These are phyloP conservation scores for Tolypocladium paradoxum DNA, from an alignment of 2,329 filamentous ascomycete species.

Conservation along the genomic window DNA sequence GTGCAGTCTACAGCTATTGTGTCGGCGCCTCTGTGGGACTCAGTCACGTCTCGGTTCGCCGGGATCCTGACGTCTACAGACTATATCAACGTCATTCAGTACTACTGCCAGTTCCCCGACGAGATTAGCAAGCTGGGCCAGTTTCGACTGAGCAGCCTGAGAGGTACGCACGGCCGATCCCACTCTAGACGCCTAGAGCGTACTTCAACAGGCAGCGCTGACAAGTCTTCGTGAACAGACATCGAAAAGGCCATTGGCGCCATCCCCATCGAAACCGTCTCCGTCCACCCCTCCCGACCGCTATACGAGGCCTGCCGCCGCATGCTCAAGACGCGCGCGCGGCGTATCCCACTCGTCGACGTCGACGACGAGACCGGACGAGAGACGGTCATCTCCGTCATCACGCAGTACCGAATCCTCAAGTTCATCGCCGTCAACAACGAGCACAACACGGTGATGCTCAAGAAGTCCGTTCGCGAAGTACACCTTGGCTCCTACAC, in stretches of 20 bases:
- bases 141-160: conserved; percentile 81
- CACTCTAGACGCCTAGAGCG: no score
- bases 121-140: conserved; percentile 84
- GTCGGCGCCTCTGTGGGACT: conserved; percentile 95
- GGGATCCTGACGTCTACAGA: conserved; percentile 91
- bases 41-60: conserved; percentile 81
- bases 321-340: conserved; percentile 88
- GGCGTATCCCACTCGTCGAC: conserved; percentile 88
- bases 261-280: conserved; percentile 83
- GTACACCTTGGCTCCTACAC: conserved; percentile 77
- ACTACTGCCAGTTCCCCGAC: conserved; percentile 95
- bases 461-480: conserved; percentile 80
- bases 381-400: conserved; percentile 88
- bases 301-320: conserved; percentile 91
- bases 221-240: conserved; percentile 41
- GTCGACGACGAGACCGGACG: conserved; percentile 87
- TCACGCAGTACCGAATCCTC: conserved; percentile 95
- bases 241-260: conserved; percentile 93
- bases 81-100: conserved; percentile 98
- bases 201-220: background rate
- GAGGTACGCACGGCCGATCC: conserved; percentile 50
- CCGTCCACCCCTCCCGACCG: conserved; percentile 82
- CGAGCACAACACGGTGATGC: conserved; percentile 70
- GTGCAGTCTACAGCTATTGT: conserved; percentile 64
- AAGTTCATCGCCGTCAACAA: conserved; percentile 97